Base-by-base conservation (phyloP, 768 basidiomycete species). In the Chalciporus chontae region DNA sequence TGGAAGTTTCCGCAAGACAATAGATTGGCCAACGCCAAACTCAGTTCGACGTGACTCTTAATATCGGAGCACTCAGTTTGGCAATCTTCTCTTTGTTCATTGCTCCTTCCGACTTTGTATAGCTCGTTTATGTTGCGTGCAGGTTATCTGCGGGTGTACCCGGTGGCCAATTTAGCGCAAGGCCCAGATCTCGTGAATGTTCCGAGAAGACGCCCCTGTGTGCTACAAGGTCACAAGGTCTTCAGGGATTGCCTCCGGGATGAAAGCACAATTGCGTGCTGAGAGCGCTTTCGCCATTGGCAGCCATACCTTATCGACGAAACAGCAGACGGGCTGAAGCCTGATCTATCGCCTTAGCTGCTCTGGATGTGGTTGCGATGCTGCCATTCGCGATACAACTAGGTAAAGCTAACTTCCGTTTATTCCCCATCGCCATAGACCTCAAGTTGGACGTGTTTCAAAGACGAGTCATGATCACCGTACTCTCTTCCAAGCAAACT, bases 251-350 rank as follows among this genome's bases (percentile, higher is more conserved):
- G 21, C 46, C 49, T 53, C 51, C 54, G 57, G 51, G 40, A 54
- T 52, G 44, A 54, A 51, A n/a, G 36, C 43, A 50, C 31, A 49
- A 36, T 38, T 17, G 53, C 50, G 13, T 49, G 17, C 31, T 39
- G 50, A 46, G 52, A 52, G 52, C 31, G n/a, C 37, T 49, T 63
- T 64, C n/a, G 61, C 47, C 44, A 66, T 68, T 66, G 59, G 64
- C 47, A 44, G 50, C 43, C 36, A 40, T 45, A 8, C 36, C 45
- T 39, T 52, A 52, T 50, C 51, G 29, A 53, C 26, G 5, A 55
- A 45, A 37, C 32, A 17, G 21, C 7, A n/a, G 15, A n/a, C 34
- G n/a, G 8, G 34, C 32, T 7, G n/a, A 18, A 15, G 27, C 36
- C 17, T 41, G 43, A 56, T 52, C 34, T n/a, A 41, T 53, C 43